A percentile compares a stretch with the other conserved stretches of the same genome.
phyloP scores from a whole-genome alignment of 1,284 basidiomycete genomes.

The Exobasidium cylindrosporum region DNA sequence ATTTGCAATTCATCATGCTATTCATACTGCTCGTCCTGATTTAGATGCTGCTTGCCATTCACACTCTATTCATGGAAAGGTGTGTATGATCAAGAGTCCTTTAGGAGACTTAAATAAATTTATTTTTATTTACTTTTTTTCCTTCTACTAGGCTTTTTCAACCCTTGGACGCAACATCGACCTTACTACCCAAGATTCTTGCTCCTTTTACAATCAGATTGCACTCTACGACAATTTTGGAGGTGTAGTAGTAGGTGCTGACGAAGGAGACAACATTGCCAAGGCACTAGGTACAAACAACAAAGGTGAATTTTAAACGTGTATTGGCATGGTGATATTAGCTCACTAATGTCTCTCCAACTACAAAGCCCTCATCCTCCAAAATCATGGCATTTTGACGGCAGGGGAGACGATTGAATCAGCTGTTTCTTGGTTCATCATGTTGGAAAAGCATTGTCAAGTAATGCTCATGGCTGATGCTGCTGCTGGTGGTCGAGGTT shows the following conservation, averaged over 20 bases:
- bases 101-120: neutral
- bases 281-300: constrained; percentile 61
- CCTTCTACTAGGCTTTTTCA: constrained; percentile 59
- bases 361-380: constrained; percentile 56
- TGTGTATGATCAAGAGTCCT: neutral
- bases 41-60: constrained; percentile 67
- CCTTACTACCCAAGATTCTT: constrained; percentile 56
- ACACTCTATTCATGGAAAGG: constrained; percentile 64
- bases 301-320: constrained; percentile 20
- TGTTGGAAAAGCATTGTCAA: constrained; percentile 56
- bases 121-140: neutral
- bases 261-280: constrained; percentile 65
- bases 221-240: constrained; percentile 57
- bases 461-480: constrained; percentile 62
- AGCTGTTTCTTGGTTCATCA: constrained; percentile 56
- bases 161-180: constrained; percentile 64
- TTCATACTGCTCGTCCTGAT: constrained; percentile 62
- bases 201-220: constrained; percentile 52
- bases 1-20: constrained; percentile 57
- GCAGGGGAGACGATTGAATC: constrained; percentile 59
- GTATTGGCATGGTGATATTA: too few relatives aligned
- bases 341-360: too few relatives aligned
- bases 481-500: constrained; percentile 34
- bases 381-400: constrained; percentile 64
- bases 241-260: constrained; percentile 64